A percentile compares a stretch with the other conserved stretches of the same genome.
Evolutionary conservation across 495 filamentous ascomycete species (phyloP).

Genomic region (Annulohypoxylon stygium): DNA sequence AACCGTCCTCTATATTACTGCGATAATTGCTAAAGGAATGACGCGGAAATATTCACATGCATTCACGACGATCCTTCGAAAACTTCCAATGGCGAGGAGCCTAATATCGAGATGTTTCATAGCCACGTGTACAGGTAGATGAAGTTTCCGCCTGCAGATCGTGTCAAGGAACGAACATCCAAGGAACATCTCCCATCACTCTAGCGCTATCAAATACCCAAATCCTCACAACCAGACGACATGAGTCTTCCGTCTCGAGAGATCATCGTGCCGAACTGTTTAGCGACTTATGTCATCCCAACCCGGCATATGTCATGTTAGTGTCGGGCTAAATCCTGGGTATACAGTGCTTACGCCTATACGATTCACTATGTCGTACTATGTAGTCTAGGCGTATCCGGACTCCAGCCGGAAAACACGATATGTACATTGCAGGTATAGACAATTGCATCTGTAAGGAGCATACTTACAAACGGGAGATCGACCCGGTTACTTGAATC

Average conservation of each 20-base stretch:
- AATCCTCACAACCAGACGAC: background rate
- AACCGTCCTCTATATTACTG: conserved; percentile 7
- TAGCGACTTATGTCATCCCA: background rate
- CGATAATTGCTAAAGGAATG: conserved; percentile 3
- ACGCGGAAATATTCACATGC: conserved; percentile 39
- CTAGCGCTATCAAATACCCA: background rate
- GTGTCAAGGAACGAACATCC: conserved; percentile 19
- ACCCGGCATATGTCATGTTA: conserved; percentile 33
- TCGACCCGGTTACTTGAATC: conserved; percentile 1
- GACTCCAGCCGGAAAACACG: conserved; percentile 17
- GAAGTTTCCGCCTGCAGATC: conserved; percentile 18
- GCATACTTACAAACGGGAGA: background rate
- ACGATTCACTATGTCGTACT: background rate
- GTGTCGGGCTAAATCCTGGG: conserved; percentile 4
- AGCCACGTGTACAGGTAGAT: conserved; percentile 45
- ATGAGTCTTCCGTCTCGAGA: conserved; percentile 18
- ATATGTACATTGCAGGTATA: background rate
- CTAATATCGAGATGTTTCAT: conserved; percentile 40
- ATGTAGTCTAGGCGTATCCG: conserved; percentile 18
- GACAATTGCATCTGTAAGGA: background rate
- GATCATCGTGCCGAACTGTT: conserved; percentile 27
- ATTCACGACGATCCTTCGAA: conserved; percentile 22
- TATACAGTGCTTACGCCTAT: conserved; percentile 1
- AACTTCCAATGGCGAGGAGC: background rate
- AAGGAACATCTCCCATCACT: background rate